Conservation (phyloP, 805 yeast genomes). For the Hanseniaspora thailandica region DNA sequence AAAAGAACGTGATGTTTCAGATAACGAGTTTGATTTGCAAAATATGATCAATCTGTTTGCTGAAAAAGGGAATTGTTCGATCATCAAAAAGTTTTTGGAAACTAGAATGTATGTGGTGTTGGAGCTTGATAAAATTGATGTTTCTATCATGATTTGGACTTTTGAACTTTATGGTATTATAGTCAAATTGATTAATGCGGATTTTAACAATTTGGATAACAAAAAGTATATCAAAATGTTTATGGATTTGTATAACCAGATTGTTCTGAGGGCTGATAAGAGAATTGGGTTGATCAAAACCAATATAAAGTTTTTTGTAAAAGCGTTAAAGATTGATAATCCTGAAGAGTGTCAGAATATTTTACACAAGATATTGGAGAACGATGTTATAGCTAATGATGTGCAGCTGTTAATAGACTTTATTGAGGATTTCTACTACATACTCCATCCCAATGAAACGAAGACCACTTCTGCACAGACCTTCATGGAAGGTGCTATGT, state of each 20-base stretch:
- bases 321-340: background rate
- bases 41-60: background rate
- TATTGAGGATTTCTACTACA: background rate
- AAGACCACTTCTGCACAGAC: background rate
- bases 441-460: background rate
- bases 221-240: background rate
- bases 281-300: background rate
- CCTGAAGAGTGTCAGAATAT: background rate
- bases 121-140: background rate
- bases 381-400: background rate
- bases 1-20: background rate
- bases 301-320: conserved; percentile 3
- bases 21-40: background rate
- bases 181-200: background rate
- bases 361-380: background rate
- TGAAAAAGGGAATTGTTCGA: background rate
- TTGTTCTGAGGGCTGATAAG: background rate
- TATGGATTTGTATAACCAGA: background rate
- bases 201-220: background rate
- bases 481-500: conserved; percentile 1
- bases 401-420: background rate
- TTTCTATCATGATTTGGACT: background rate
- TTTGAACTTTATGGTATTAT: conserved; percentile 4
- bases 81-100: background rate
- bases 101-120: conserved; percentile 1